phyloP scores from a whole-genome alignment of 1,284 basidiomycete genomes.

The Mycosarcoma maydis region DNA sequence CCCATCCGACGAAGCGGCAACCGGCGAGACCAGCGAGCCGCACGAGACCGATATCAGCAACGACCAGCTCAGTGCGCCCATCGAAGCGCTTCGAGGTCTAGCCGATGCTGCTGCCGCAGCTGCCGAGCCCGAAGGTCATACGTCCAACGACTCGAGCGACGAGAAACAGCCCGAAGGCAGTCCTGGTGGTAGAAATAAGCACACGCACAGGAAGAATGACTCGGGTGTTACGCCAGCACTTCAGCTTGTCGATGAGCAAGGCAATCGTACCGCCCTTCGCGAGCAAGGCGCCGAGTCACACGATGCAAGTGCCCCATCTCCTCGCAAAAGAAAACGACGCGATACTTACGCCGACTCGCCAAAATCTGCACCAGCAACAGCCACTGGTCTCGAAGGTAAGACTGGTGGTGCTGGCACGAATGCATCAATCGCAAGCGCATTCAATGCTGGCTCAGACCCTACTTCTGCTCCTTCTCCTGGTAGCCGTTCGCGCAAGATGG shows the following conservation, averaged over 20 bases:
- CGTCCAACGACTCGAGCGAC: conserved; percentile 30
- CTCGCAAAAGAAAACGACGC: conserved; percentile 28
- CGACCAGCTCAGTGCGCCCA: conserved; percentile 75
- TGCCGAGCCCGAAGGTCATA: conserved; percentile 69
- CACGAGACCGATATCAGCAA: conserved; percentile 49
- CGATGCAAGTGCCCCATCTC: conserved; percentile 6
- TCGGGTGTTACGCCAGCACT: conserved; percentile 12
- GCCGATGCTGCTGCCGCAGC: conserved; percentile 93
- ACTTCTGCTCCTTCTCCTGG: conserved; percentile 16
- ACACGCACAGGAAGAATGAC: too few species aligned
- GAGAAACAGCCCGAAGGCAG: conserved; percentile 16
- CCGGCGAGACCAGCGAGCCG: conserved; percentile 14
- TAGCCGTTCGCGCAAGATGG: conserved; percentile 36
- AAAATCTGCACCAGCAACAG: background rate
- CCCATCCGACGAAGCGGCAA: conserved; percentile 16
- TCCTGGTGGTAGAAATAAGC: background rate
- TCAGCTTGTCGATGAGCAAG: conserved; percentile 27
- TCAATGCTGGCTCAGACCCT: background rate
- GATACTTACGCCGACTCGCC: conserved; percentile 17
- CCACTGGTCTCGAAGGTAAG: conserved; percentile 3
- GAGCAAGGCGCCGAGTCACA: conserved; percentile 4
- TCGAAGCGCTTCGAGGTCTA: conserved; percentile 88
- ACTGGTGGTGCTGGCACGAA: conserved; percentile 3
- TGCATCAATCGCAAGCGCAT: background rate
- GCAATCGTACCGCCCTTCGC: conserved; percentile 16